Evolutionary conservation across 2,329 filamentous ascomycete species (phyloP).

Genomic region (Eurotiales sp.): DNA sequence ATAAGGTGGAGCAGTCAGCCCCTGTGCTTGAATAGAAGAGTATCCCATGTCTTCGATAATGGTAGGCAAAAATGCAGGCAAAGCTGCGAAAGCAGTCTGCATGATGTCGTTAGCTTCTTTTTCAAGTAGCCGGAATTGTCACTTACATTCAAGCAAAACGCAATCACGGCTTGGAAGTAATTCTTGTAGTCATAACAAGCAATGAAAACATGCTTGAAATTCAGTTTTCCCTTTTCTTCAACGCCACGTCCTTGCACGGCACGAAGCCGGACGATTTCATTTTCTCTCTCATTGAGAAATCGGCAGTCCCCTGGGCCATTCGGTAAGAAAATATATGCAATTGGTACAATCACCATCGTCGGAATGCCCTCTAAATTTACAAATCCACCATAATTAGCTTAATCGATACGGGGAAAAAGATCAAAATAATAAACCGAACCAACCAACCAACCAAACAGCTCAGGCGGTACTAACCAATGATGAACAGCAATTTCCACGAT

Average conservation of each 20-base stretch:
- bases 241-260: background rate
- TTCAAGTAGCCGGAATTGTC: no score
- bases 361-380: background rate
- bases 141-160: no score
- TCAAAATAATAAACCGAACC: no score
- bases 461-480: conserved; percentile 14
- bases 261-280: no score
- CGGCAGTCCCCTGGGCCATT: background rate
- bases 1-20: conserved; percentile 13
- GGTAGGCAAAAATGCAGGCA: conserved; percentile 13
- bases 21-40: conserved; percentile 15
- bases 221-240: conserved; percentile 5
- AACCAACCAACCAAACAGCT: no score
- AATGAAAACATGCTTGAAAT: conserved; percentile 5
- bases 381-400: no score
- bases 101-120: no score
- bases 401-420: no score
- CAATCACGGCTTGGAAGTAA: conserved; percentile 11
- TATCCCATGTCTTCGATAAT: conserved; percentile 17
- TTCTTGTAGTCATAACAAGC: conserved; percentile 14
- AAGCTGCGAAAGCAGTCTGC: conserved; percentile 13
- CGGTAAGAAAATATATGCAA: background rate
- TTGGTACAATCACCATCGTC: background rate
- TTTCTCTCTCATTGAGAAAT: background rate
- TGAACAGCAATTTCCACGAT: conserved; percentile 10